These are phyloP conservation scores for Hyaloperonospora brassicae DNA, from an alignment of 352 stramenopile genomes.

Conservation along the genomic window DNA sequence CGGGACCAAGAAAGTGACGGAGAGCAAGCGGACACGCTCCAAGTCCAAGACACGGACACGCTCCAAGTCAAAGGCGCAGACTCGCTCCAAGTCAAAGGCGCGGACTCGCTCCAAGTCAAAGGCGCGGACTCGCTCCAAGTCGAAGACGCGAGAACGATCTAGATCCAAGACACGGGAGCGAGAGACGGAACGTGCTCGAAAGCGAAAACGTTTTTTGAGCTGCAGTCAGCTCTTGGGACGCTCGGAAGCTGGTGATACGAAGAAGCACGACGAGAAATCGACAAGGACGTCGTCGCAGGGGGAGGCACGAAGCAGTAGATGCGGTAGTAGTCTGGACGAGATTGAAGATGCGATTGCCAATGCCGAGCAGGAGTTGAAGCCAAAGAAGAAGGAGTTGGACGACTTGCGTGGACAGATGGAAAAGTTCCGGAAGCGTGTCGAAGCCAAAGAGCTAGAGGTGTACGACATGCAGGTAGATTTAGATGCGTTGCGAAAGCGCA, in stretches of 20 bases:
- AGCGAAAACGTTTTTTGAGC: conserved; percentile 21
- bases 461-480: conserved; percentile 58
- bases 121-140: background rate
- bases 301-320: conserved; percentile 20
- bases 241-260: conserved; percentile 5
- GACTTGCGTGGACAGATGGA: conserved; percentile 30
- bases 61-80: background rate
- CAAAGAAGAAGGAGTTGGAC: conserved; percentile 41
- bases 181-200: conserved; percentile 2
- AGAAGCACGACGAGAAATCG: conserved; percentile 16
- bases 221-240: conserved; percentile 7
- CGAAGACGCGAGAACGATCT: no score
- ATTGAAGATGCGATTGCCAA: conserved; percentile 45
- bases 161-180: background rate
- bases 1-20: conserved; percentile 1
- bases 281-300: conserved; percentile 5
- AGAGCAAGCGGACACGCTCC: conserved; percentile 17
- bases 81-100: background rate
- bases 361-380: conserved; percentile 33
- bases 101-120: conserved; percentile 8
- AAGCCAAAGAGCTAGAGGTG: conserved; percentile 55
- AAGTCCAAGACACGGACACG: conserved; percentile 4
- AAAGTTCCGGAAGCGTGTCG: conserved; percentile 32
- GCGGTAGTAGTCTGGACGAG: conserved; percentile 23
- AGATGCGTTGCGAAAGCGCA: conserved; percentile 50